Conservation (phyloP, 805 yeast species). For the Saccharomycopsis vini region DNA sequence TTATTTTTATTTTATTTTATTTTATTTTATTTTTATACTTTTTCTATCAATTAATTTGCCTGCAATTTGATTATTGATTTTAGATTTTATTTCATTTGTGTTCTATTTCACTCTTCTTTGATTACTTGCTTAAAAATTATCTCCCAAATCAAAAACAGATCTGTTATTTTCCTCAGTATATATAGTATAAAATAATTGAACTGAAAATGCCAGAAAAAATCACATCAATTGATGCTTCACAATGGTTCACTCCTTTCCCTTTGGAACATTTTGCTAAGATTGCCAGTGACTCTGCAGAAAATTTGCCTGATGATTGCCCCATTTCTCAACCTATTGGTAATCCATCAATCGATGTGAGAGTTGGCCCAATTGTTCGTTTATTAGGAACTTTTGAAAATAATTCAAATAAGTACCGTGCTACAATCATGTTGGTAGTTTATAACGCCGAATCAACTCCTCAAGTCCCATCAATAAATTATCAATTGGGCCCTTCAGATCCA, state of each 20-base stretch:
- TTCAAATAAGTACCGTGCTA: slow-evolving; percentile 50
- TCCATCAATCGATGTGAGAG: slow-evolving; percentile 36
- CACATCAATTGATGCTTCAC: not conserved
- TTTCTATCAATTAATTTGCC: not conserved
- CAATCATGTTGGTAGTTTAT: slow-evolving; percentile 58
- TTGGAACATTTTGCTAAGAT: slow-evolving; percentile 13
- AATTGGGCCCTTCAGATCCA: slow-evolving; percentile 30
- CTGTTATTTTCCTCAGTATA: too few species aligned
- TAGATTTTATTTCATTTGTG: not conserved
- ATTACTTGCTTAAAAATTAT: not conserved
- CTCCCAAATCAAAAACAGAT: too few species aligned
- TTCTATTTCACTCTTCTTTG: not conserved
- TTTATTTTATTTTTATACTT: too few species aligned
- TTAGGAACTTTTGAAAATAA: slow-evolving; percentile 51
- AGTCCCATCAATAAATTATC: slow-evolving; percentile 28
- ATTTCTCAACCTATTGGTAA: slow-evolving; percentile 19
- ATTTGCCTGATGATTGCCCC: slow-evolving; percentile 12
- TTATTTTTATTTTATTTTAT: too few species aligned
- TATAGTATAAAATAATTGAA: too few species aligned
- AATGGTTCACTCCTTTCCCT: slow-evolving; percentile 17
- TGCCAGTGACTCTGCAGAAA: slow-evolving; percentile 7
- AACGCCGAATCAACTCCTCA: slow-evolving; percentile 29
- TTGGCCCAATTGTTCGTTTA: slow-evolving; percentile 75
- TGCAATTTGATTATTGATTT: not conserved
- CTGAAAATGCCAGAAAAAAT: not conserved